These are phyloP conservation scores for Tardiomyces digboiensis DNA, from an alignment of 1,139 yeast species.

Conservation along the genomic window DNA sequence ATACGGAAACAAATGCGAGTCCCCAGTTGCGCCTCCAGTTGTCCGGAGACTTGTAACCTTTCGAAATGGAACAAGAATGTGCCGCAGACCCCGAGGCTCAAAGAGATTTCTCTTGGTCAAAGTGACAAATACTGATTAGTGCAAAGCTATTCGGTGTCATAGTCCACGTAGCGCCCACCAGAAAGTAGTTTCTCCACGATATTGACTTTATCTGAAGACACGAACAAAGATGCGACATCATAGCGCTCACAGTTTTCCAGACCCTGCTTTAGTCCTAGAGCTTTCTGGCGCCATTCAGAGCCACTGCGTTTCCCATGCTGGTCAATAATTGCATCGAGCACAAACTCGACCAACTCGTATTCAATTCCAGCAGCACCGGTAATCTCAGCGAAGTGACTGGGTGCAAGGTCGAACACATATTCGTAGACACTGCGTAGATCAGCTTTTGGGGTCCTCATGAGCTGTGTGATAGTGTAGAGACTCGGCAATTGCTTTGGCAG, in stretches of 20 bases:
- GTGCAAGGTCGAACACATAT: slow-evolving; percentile 31
- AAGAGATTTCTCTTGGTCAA: no score
- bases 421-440: slow-evolving; percentile 27
- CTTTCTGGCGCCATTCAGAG: slow-evolving; percentile 3
- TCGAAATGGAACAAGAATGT: no score
- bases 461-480: slow-evolving; percentile 11
- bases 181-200: neutral
- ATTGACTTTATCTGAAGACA: slow-evolving; percentile 3
- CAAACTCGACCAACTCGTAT: slow-evolving; percentile 40
- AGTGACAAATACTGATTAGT: no score
- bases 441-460: slow-evolving; percentile 15
- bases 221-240: slow-evolving; percentile 9
- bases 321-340: slow-evolving; percentile 36
- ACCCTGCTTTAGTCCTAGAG: slow-evolving; percentile 8
- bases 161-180: no score
- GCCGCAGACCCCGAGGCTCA: no score
- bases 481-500: slow-evolving; percentile 10
- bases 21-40: no score
- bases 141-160: no score
- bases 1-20: no score
- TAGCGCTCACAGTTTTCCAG: slow-evolving; percentile 9
- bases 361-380: slow-evolving; percentile 45
- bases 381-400: slow-evolving; percentile 24
- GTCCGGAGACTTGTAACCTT: no score
- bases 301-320: slow-evolving; percentile 1